Evolutionary conservation across 768 basidiomycete genomes (phyloP), one percentile per base, ranked within the genome.

Genomic region (Daedalea quercina): DNA sequence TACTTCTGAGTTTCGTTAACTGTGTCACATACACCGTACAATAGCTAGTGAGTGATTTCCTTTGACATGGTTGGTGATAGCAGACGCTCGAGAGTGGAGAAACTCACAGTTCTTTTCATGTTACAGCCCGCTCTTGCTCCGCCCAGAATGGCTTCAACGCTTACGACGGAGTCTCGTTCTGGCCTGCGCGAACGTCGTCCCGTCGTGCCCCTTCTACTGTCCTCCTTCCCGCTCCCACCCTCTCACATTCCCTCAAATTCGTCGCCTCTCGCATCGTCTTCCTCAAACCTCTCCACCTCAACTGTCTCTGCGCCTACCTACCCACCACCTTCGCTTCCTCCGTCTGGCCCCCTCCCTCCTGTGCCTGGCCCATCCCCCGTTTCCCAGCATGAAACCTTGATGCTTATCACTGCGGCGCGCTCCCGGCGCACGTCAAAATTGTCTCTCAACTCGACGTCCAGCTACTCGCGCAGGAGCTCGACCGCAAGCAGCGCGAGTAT

Each of bases 351-450:
- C 0, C 75, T 87, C 2, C 85, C 86, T 0, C 83, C 86, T 2
- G 58, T 87, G 1, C 86, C 86, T 0, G 83, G 80, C 1, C 80
- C 80, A 0, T 81, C 81, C 1, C 72, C 79, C 19, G 71, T 82
- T 23, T 73, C 81, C 2, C 71, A 74, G 53, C 65, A 74, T 34
- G 80, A 77, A 54, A 76, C 72, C 26, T 68, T 74, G 34, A 69
- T 71, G 19, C 70, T 76, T 37, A 72, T 67, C 35, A 62, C 68
- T 24, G 62, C 69, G 34, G 59, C 63, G 11, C 67, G 71, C 24
- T 68, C 69, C 23, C 69, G 72, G 15, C 68, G 70, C 42, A 50
- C 65, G 1, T 69, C 68, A 22, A 68, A 65, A 51, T 42, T 67
- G 23, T 70, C 69, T 43, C 43, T 67, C 53, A 56, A 61, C 11